These are phyloP conservation scores for Fraxinus latifolia DNA, from an alignment of 305 asterid genomes.

Conservation along the genomic window DNA sequence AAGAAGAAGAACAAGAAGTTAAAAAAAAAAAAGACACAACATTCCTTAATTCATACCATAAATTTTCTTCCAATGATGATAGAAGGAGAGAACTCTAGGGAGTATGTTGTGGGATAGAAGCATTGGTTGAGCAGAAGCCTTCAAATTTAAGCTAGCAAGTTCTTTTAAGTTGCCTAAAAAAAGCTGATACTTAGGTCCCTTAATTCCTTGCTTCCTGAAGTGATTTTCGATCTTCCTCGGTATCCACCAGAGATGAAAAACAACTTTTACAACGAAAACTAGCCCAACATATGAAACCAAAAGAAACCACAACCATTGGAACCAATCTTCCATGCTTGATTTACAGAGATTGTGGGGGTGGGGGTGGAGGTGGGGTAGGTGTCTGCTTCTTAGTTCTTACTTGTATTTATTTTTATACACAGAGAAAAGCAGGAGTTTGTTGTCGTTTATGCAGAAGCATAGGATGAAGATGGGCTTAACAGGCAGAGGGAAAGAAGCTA, in stretches of 20 bases:
- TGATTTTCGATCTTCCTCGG: slow-evolving; percentile 61
- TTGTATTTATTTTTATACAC: slow-evolving; percentile 56
- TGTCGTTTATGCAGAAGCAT: slow-evolving; percentile 39
- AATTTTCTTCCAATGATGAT: slow-evolving; percentile 86
- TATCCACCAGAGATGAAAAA: slow-evolving; percentile 68
- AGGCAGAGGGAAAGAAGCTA: slow-evolving; percentile 27
- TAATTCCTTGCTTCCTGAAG: slow-evolving; percentile 74
- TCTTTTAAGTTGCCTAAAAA: slow-evolving; percentile 79
- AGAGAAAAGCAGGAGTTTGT: slow-evolving; percentile 37
- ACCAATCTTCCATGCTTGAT: slow-evolving; percentile 40
- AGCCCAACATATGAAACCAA: slow-evolving; percentile 46
- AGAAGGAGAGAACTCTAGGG: slow-evolving; percentile 84
- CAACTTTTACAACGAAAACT: slow-evolving; percentile 28
- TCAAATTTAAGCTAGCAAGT: slow-evolving; percentile 50
- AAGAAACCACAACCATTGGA: slow-evolving; percentile 40
- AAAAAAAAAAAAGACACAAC: background rate
- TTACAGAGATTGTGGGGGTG: background rate
- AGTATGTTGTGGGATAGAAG: slow-evolving; percentile 82
- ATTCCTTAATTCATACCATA: slow-evolving; percentile 45
- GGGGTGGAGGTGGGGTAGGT: slow-evolving; percentile 1
- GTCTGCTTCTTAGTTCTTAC: slow-evolving; percentile 19
- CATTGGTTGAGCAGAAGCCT: slow-evolving; percentile 65
- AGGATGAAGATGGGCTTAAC: slow-evolving; percentile 46
- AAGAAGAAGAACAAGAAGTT: background rate
- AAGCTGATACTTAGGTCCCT: slow-evolving; percentile 71